Base-by-base conservation (phyloP, 2,329 filamentous ascomycete genomes). In the Pseudogymnoascus sp. region DNA sequence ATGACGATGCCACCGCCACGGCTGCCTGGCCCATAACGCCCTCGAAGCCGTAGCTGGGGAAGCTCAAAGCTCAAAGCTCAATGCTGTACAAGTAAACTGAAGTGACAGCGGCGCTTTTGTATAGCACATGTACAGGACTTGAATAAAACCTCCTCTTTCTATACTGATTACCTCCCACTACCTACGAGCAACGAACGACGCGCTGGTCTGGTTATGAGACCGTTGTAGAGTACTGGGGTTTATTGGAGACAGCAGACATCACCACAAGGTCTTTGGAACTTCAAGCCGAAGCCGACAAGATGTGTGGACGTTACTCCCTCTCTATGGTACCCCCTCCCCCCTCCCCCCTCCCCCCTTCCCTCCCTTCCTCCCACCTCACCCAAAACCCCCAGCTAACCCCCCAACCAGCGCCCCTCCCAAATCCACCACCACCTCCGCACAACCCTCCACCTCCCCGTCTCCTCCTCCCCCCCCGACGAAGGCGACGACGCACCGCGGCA, bases 381-480 rank as follows among this genome's bases (percentile, higher is more conserved):
- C 31, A 24, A 1, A 24, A 24, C 24, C 14, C 56, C 31, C 21
- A 61, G 59, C 59, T 40, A 64, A 26, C 69, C 33, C 21, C 6
- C 38, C 21, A 5, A 37, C 62, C 69, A 96, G 91, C 84, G 90
- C 66, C 87, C 90, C 37, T 88, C 86, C 24, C 88, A 91, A 72
- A 82, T 96, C 64, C 87, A 88, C 61, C 83, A 81, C 63, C 86
- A 89, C 73, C 79, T 97, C 6, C 38, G 2, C 1, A 82, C 90
- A 70, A 81, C 91, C 37, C 83, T 91, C 69, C 81, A 87, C 65
- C 90, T 96, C 84, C 82, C 81, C 2, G 85, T 91, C 2, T 81
- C 87, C 64, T 85, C 91, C 63, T 85, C 83, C 0, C 90, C 90
- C 0, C 82, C 83, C 3, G 90, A 96, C 68, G 85, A 90, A 16